These are phyloP conservation scores for Spathaspora sp. DNA, from an alignment of 1,139 yeast genomes.

Conservation along the genomic window DNA sequence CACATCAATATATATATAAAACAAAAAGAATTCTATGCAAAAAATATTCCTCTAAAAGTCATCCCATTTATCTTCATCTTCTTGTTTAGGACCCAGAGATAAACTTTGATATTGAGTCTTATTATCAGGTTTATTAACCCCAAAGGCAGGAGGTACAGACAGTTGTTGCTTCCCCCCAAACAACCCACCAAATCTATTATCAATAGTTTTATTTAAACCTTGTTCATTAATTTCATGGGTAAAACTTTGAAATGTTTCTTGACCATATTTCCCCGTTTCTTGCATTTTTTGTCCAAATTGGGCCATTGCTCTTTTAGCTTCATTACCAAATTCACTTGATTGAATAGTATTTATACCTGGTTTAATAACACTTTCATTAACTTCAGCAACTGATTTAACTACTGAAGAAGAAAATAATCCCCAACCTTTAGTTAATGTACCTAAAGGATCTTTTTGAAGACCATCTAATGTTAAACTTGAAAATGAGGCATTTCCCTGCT, in stretches of 20 bases:
- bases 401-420: constrained; percentile 84
- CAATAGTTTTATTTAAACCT: constrained; percentile 39
- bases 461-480: constrained; percentile 68
- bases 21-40: not conserved
- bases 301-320: constrained; percentile 87
- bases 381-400: constrained; percentile 79
- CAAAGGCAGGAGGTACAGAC: constrained; percentile 66
- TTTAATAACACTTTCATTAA: constrained; percentile 82
- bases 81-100: constrained; percentile 37
- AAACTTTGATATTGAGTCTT: constrained; percentile 58
- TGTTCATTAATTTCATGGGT: constrained; percentile 47
- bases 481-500: constrained; percentile 17
- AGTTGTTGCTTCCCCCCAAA: constrained; percentile 30
- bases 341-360: constrained; percentile 84
- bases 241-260: constrained; percentile 62
- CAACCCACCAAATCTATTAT: constrained; percentile 53
- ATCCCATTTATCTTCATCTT: constrained; percentile 47
- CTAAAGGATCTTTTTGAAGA: constrained; percentile 83
- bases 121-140: constrained; percentile 59
- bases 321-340: constrained; percentile 74
- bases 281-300: constrained; percentile 95
- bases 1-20: constrained; percentile 6
- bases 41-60: constrained; percentile 28
- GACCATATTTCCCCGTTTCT: constrained; percentile 77
- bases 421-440: constrained; percentile 91